Conservation (phyloP, 371 early-diverging fungal species). For the Conidiobolus incongruus region DNA sequence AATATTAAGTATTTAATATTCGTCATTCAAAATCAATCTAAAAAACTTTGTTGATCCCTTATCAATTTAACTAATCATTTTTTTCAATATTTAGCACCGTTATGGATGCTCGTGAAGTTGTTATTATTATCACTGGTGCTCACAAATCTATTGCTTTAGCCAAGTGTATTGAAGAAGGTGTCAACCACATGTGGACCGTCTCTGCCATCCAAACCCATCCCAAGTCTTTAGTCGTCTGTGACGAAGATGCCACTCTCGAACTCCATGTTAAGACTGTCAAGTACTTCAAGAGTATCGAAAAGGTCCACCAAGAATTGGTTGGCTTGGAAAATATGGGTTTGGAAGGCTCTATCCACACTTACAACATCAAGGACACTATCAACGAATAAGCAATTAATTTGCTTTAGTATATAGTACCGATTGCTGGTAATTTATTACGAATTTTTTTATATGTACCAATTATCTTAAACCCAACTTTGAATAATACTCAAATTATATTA, state of each 20-base stretch:
- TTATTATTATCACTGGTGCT: constrained; percentile 67
- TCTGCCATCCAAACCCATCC: constrained; percentile 77
- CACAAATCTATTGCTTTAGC: constrained; percentile 62
- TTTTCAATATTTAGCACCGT: constrained; percentile 30
- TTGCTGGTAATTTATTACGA: background rate
- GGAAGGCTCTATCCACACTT: constrained; percentile 17
- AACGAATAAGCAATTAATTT: background rate
- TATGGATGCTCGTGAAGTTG: constrained; percentile 68
- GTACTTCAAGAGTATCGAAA: constrained; percentile 76
- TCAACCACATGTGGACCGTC: constrained; percentile 62
- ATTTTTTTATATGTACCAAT: background rate
- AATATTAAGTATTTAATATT: background rate
- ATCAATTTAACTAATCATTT: background rate
- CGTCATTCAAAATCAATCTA: background rate
- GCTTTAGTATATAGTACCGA: background rate
- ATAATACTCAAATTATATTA: no score
- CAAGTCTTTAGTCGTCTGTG: constrained; percentile 69
- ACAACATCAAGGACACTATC: background rate
- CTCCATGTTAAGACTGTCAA: constrained; percentile 78
- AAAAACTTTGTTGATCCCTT: no score
- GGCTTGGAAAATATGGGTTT: constrained; percentile 55
- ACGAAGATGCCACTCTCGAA: constrained; percentile 75
- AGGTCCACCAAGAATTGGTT: constrained; percentile 57
- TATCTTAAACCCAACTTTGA: no score
- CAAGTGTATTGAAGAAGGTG: constrained; percentile 64